Conservation (phyloP, 108 stramenopile species). For the Mayamaea pseudoterrestris region DNA sequence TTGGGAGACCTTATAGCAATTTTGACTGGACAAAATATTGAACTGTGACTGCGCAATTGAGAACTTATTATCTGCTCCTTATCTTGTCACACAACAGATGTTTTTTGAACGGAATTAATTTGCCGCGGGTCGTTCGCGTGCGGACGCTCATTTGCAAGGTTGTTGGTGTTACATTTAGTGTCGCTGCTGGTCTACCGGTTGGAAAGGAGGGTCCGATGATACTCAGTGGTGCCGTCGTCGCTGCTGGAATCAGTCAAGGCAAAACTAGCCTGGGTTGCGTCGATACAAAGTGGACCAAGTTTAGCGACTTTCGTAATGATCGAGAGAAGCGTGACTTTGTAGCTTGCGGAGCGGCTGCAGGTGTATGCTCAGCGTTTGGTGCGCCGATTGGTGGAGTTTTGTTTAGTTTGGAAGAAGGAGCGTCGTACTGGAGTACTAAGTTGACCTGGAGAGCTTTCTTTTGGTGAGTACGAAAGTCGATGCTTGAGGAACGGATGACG, state of each 20-base stretch:
- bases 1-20: too few species aligned
- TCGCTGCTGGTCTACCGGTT: constrained; percentile 87
- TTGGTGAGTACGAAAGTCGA: too few species aligned
- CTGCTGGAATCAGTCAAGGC: constrained; percentile 82
- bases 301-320: constrained; percentile 89
- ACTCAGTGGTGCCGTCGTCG: constrained; percentile 70
- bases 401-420: constrained; percentile 93
- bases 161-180: constrained; percentile 86
- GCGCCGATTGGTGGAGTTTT: constrained; percentile 97
- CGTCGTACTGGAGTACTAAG: constrained; percentile 91
- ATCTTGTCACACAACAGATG: too few species aligned
- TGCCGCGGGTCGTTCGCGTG: constrained; percentile 80
- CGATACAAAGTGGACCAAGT: constrained; percentile 85
- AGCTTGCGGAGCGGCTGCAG: constrained; percentile 93
- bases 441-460: constrained; percentile 91
- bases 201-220: constrained; percentile 99
- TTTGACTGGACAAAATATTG: too few species aligned
- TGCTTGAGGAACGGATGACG: too few species aligned
- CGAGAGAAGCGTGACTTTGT: constrained; percentile 88
- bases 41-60: too few species aligned
- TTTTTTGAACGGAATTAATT: constrained; percentile 90
- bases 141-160: constrained; percentile 92
- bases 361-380: constrained; percentile 89
- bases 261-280: constrained; percentile 63
- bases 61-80: too few species aligned